Conservation (phyloP, 2,329 filamentous ascomycete genomes). For the Neonectria punicea region DNA sequence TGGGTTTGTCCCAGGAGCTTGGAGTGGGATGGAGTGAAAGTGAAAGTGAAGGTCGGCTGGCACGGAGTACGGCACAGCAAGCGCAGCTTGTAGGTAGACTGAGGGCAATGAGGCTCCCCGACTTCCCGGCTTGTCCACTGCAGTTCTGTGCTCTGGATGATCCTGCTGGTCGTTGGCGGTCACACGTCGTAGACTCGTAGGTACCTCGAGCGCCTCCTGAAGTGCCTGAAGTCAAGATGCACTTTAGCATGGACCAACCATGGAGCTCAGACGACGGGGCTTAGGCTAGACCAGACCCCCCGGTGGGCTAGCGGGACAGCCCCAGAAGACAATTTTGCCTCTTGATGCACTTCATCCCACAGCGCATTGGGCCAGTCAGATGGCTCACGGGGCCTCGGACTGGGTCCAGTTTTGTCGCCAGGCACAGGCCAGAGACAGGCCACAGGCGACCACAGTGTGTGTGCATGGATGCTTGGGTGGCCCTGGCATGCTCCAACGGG, state of each 20-base stretch:
- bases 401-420: slow-evolving; percentile 16
- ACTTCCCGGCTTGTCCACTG: neutral
- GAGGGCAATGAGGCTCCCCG: neutral
- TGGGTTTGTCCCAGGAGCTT: neutral
- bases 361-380: slow-evolving; percentile 15
- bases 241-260: slow-evolving; percentile 19
- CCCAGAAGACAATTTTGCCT: slow-evolving; percentile 11
- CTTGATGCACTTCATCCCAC: slow-evolving; percentile 21
- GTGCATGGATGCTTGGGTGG: slow-evolving; percentile 11
- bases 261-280: slow-evolving; percentile 9
- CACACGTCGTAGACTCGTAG: neutral
- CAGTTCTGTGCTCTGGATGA: neutral
- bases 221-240: neutral
- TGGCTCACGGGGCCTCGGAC: neutral
- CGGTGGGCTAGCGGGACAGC: slow-evolving; percentile 7
- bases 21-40: neutral
- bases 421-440: slow-evolving; percentile 14
- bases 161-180: neutral
- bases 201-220: neutral
- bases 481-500: slow-evolving; percentile 23
- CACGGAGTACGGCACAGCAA: slow-evolving; percentile 19
- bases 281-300: neutral
- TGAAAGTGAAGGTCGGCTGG: neutral
- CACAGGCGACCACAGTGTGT: neutral
- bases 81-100: neutral